These are phyloP conservation scores for Huiozyma sinensis DNA, from an alignment of 805 yeast genomes.

Conservation along the genomic window DNA sequence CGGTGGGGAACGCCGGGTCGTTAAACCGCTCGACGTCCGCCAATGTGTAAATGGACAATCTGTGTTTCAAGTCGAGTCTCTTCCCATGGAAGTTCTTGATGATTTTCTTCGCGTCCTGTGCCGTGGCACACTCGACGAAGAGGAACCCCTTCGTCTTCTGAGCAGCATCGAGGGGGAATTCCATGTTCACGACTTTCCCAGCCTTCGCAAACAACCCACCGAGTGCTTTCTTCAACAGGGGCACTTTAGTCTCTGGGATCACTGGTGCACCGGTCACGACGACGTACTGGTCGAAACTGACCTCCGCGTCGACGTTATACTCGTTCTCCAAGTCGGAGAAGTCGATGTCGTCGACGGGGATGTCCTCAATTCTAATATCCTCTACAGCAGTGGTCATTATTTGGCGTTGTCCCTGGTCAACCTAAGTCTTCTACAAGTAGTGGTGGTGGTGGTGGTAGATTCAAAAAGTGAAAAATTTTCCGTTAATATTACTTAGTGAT, in stretches of 20 bases:
- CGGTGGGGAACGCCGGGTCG: slow-evolving; percentile 47
- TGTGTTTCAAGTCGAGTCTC: slow-evolving; percentile 88
- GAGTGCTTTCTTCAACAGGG: slow-evolving; percentile 74
- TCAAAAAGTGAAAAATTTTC: neutral
- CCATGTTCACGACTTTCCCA: slow-evolving; percentile 68
- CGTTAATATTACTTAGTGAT: neutral
- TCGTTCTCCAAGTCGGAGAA: slow-evolving; percentile 78
- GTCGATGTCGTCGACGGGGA: slow-evolving; percentile 56
- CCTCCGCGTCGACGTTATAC: slow-evolving; percentile 50
- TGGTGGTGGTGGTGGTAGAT: neutral
- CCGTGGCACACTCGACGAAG: slow-evolving; percentile 69
- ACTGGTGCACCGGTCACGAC: slow-evolving; percentile 93
- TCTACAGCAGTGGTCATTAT: slow-evolving; percentile 20
- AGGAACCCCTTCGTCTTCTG: slow-evolving; percentile 79
- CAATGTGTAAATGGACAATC: slow-evolving; percentile 72
- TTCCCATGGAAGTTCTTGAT: slow-evolving; percentile 75
- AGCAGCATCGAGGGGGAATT: slow-evolving; percentile 65
- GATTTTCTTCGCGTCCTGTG: slow-evolving; percentile 63
- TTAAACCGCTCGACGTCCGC: slow-evolving; percentile 75
- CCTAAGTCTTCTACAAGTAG: neutral
- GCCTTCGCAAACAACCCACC: slow-evolving; percentile 66
- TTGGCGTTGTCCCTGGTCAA: neutral
- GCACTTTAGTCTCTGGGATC: slow-evolving; percentile 82
- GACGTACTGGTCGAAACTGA: slow-evolving; percentile 62
- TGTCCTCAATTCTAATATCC: slow-evolving; percentile 34